Base-by-base conservation (phyloP, 2,329 filamentous ascomycete species). In the Xylariaceae sp. region DNA sequence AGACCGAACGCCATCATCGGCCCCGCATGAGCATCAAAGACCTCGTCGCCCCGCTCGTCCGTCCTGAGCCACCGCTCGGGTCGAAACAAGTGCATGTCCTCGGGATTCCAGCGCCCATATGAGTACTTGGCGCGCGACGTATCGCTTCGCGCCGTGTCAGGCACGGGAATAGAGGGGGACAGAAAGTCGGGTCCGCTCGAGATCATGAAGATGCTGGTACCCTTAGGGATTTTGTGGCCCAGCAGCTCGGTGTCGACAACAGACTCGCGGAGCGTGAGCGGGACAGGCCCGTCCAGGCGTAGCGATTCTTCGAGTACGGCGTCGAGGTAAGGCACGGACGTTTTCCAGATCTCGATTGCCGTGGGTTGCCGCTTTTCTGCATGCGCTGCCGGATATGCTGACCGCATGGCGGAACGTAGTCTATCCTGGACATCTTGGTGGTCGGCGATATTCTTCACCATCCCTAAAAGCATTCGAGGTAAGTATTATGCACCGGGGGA, bases 281-380 rank as follows among this genome's bases (percentile, higher is more conserved):
- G 81, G 0, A 90, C 85, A 0, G 89, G 85, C 1, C 83, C 69
- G 63, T 78, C 82, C 57, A 85, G 76, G 38, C 89, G 85, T 33
- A 94, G 74, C 11, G 84, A 75, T 64, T 95, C 89, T 56, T 78
- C 84, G 60, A 84, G 83, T 17, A 95, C 79, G 24, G 88, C 88
- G 57, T 87, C 81, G 34, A 93, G 78, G 61, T 91, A 95, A 3
- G 85, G 83, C 59, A 94, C 41, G 0, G 19, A 31, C 3, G 31
- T 45, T 18, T 52, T 52, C 28, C 34, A 45, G 12, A 53, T 33
- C 13, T 53, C 49, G 2, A 34, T 30, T 3, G 38, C 38, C 3
- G 34, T 43, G 3, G 50, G 52, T 17, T 53, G 52, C 2, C 43
- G 40, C 2, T 31, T 34, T 22, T 51, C 38, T 1, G 11, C 34